A percentile compares a stretch with the other conserved stretches of the same genome.
These are phyloP conservation scores for Lathyrus sativus DNA, from an alignment of 306 rosid genomes.

Conservation along the genomic window DNA sequence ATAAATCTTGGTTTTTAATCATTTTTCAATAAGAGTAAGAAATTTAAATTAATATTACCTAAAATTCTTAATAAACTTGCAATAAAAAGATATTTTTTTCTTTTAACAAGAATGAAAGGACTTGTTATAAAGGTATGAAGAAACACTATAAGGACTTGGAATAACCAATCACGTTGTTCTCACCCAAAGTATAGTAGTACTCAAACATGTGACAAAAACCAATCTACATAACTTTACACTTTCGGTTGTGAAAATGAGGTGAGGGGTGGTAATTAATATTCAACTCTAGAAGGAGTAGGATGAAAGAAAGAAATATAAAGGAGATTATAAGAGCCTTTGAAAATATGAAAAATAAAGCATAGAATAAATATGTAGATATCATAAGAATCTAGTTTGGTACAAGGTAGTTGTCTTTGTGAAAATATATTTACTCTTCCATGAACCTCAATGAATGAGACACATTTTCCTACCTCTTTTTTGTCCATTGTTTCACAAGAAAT, in stretches of 20 bases:
- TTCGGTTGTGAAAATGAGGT: constrained; percentile 25
- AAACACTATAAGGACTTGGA: no score
- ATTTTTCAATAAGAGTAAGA: no score
- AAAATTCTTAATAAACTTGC: no score
- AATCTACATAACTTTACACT: constrained; percentile 37
- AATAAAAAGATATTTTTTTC: no score
- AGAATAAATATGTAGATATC: constrained; percentile 11
- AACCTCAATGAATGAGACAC: not conserved
- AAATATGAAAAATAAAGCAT: not conserved
- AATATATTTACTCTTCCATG: constrained; percentile 8
- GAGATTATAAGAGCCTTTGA: constrained; percentile 14
- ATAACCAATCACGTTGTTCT: no score
- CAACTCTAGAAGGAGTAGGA: constrained; percentile 40
- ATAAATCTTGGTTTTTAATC: no score
- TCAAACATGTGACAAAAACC: constrained; percentile 32
- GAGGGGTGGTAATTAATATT: constrained; percentile 11
- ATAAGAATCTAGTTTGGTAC: constrained; percentile 60
- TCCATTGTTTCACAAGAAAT: constrained; percentile 71
- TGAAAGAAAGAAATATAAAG: constrained; percentile 23
- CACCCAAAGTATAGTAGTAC: constrained; percentile 22
- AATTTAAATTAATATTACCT: no score
- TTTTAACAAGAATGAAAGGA: no score
- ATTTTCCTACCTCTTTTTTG: constrained; percentile 39
- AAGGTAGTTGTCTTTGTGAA: constrained; percentile 46
- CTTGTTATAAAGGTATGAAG: no score